Base-by-base conservation (phyloP, 2,329 filamentous ascomycete species). In the Didymella arachidicola region DNA sequence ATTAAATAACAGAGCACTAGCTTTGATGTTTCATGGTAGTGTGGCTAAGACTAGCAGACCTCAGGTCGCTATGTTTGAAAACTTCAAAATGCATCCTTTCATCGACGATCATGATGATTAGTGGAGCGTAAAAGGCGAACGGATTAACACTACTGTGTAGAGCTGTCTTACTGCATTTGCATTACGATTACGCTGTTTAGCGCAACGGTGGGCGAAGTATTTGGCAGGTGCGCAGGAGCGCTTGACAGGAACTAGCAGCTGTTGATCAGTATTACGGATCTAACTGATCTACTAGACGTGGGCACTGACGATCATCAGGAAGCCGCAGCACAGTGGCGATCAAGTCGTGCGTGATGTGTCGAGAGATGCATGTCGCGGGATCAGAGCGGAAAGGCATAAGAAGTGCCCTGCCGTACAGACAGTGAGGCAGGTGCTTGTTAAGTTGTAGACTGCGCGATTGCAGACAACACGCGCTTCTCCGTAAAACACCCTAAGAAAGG, bases 1-100 rank as follows among this genome's bases (percentile, higher is more conserved):
- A 48, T 58, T 26, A 38, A 49, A 49, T 42, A 18, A 16, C 3
- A 30, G 22, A 47, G 16, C 43, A 48, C 49, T 44, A 58, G 48
- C 54, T 36, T 30, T 30, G 7, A 27, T 22, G 55, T 53, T 53
- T 49, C 55, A 49, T 7, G 29, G 19, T 36, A 16, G 10, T 53
- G 49, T 58, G 43, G 48, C 55, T 43, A 57, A 18, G 29, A 34
- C 38, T 53, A 58, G 55, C 39, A 45, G 30, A 26, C 18, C 44
- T 16, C 44, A 45, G 48, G 48, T 53, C 30, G 44, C 48, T 49
- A 32, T 58, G 16, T n/a, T 41, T 18, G 16, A 49, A 45, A 49
- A 44, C 19, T 18, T 43, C 39, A 29, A 44, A 25, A 11, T 11
- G 29, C 41, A 22, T 27, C 32, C 18, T 41, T 22, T n/a, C 22